A percentile compares a stretch with the other conserved stretches of the same genome.
Conservation (phyloP, 768 basidiomycete genomes). For the Suillus subaureus region DNA sequence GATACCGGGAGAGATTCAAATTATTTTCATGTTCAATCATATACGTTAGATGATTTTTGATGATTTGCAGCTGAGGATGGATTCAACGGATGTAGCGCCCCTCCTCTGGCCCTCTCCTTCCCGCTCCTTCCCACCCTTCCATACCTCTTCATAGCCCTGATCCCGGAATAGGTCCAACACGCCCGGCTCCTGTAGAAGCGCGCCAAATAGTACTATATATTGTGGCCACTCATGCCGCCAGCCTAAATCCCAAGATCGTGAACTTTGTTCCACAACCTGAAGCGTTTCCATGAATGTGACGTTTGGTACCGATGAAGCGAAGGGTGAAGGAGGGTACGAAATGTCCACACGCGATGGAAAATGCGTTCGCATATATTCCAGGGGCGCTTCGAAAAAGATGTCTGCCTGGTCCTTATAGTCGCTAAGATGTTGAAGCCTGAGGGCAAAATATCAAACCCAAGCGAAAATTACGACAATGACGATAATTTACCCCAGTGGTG, state of each 20-base stretch:
- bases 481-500: conserved; percentile 74
- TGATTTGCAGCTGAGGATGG: neutral
- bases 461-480: neutral
- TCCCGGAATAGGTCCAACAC: conserved; percentile 48
- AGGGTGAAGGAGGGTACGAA: conserved; percentile 64
- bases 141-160: conserved; percentile 66
- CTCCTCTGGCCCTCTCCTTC: conserved; percentile 60
- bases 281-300: conserved; percentile 26
- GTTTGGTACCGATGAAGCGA: conserved; percentile 55
- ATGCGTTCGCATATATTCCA: conserved; percentile 59
- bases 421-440: conserved; percentile 46
- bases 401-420: conserved; percentile 81
- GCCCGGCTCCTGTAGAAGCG: conserved; percentile 58
- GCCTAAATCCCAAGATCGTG: conserved; percentile 26
- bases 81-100: conserved; percentile 45
- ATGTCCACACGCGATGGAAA: conserved; percentile 69
- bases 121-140: conserved; percentile 74
- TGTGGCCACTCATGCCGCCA: conserved; percentile 83
- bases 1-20: too few species aligned
- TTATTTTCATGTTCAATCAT: conserved; percentile 5
- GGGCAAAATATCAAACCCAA: conserved; percentile 15
- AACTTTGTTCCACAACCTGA: conserved; percentile 30
- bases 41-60: too few species aligned
- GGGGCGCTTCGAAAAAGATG: conserved; percentile 76
- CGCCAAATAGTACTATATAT: conserved; percentile 82